Conservation (phyloP, 129 eudicot genomes). For the Centella asiatica region DNA sequence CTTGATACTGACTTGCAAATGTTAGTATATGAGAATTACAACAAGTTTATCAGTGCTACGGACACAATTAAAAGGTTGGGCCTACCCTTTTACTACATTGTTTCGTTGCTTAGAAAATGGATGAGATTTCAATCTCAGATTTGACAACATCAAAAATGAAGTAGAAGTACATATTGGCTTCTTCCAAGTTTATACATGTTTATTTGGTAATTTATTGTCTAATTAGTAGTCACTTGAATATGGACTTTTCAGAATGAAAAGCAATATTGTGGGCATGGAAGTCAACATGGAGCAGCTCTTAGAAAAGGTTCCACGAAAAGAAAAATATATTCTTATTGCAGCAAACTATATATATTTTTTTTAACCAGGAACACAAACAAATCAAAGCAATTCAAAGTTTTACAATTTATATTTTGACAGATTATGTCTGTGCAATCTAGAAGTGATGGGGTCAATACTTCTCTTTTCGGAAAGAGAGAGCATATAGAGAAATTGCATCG, state of each 20-base stretch:
- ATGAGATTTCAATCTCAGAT: background rate
- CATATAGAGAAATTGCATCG: conserved; percentile 94
- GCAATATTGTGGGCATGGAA: conserved; percentile 91
- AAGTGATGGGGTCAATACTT: conserved; percentile 95
- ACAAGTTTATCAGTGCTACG: conserved; percentile 96
- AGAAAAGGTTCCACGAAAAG: conserved; percentile 56
- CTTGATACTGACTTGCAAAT: conserved; percentile 96
- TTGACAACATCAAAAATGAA: background rate
- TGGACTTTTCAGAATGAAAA: conserved; percentile 73
- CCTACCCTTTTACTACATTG: conserved; percentile 6
- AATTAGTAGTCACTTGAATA: no score
- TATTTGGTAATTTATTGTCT: no score
- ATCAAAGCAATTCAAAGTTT: conserved; percentile 5
- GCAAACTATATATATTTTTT: conserved; percentile 6
- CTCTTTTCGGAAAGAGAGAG: conserved; percentile 87
- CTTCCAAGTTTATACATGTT: background rate
- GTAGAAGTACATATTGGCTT: background rate
- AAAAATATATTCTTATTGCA: conserved; percentile 5
- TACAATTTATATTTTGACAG: conserved; percentile 24
- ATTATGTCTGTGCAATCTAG: conserved; percentile 92
- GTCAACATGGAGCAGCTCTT: conserved; percentile 94
- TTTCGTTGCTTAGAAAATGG: background rate
- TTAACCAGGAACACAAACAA: conserved; percentile 13
- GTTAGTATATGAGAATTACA: conserved; percentile 95
- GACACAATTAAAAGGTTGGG: conserved; percentile 84